Evolutionary conservation across 1,139 yeast genomes (phyloP).

Genomic region (Hemisphaericaspora lyxosophila): DNA sequence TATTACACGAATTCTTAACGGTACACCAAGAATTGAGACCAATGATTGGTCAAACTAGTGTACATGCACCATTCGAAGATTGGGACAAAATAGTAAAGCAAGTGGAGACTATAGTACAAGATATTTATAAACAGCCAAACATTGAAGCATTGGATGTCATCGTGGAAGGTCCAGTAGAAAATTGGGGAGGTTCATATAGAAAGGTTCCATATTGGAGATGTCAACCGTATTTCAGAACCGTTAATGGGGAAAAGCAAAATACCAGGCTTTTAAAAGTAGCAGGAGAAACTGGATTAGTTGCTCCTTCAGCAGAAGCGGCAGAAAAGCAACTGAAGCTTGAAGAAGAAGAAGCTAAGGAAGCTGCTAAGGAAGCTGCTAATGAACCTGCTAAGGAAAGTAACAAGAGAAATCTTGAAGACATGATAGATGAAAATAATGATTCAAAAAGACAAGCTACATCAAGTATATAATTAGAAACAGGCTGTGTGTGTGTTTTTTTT

Average conservation of each 20-base stretch:
- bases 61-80: slow-evolving; percentile 47
- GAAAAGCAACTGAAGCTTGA: slow-evolving; percentile 6
- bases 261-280: slow-evolving; percentile 43
- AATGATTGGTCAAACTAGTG: slow-evolving; percentile 59
- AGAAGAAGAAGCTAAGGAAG: slow-evolving; percentile 3
- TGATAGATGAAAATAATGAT: slow-evolving; percentile 11
- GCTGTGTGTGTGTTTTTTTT: neutral
- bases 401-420: neutral
- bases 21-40: slow-evolving; percentile 77
- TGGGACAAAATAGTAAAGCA: slow-evolving; percentile 70
- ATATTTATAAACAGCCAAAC: slow-evolving; percentile 47
- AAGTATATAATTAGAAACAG: neutral
- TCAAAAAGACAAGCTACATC: neutral
- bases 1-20: slow-evolving; percentile 74
- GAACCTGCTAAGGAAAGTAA: neutral
- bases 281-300: slow-evolving; percentile 20
- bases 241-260: slow-evolving; percentile 62
- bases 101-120: slow-evolving; percentile 65
- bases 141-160: slow-evolving; percentile 52
- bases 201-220: slow-evolving; percentile 95
- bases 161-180: slow-evolving; percentile 51
- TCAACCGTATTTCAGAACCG: slow-evolving; percentile 91
- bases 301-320: slow-evolving; percentile 6
- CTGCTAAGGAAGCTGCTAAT: neutral
- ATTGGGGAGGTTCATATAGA: slow-evolving; percentile 82